phyloP scores from a whole-genome alignment of 1,139 yeast species.

The Lodderomyces margitis region DNA sequence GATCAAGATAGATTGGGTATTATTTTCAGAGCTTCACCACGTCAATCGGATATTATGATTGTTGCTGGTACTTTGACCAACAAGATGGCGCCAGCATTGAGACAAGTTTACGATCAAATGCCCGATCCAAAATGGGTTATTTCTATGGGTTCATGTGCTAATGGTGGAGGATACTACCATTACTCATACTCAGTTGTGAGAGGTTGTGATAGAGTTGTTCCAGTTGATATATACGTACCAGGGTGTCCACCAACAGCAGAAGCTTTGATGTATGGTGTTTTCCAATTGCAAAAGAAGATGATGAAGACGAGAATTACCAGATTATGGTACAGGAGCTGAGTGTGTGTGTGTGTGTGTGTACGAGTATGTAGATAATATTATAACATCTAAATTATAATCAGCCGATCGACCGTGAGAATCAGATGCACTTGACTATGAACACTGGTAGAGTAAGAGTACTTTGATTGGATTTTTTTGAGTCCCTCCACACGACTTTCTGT shows the following conservation, averaged over 20 bases:
- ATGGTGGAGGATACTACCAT: slow-evolving; percentile 93
- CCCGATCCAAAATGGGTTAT: slow-evolving; percentile 90
- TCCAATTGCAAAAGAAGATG: slow-evolving; percentile 89
- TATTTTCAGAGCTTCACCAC: slow-evolving; percentile 92
- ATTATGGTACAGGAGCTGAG: slow-evolving; percentile 77
- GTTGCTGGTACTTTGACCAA: slow-evolving; percentile 91
- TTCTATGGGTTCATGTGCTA: slow-evolving; percentile 94
- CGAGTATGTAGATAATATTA: background rate
- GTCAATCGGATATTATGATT: slow-evolving; percentile 91
- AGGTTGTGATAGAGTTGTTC: slow-evolving; percentile 86
- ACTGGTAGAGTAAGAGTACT: too few species aligned
- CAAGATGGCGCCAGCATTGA: slow-evolving; percentile 91
- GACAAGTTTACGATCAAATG: slow-evolving; percentile 94
- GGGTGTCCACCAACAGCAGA: slow-evolving; percentile 94
- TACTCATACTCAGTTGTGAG: slow-evolving; percentile 86
- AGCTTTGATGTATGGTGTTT: slow-evolving; percentile 87
- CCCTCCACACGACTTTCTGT: too few species aligned
- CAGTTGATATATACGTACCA: slow-evolving; percentile 89
- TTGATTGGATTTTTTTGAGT: too few species aligned
- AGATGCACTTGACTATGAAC: too few species aligned
- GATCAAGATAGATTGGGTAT: slow-evolving; percentile 93
- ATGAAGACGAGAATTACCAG: slow-evolving; percentile 77
- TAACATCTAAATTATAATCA: background rate
- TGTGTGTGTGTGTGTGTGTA: background rate
- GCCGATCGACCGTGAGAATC: too few species aligned